Conservation (phyloP, 257 asterid species). For the Fraxinus quadrangulata region DNA sequence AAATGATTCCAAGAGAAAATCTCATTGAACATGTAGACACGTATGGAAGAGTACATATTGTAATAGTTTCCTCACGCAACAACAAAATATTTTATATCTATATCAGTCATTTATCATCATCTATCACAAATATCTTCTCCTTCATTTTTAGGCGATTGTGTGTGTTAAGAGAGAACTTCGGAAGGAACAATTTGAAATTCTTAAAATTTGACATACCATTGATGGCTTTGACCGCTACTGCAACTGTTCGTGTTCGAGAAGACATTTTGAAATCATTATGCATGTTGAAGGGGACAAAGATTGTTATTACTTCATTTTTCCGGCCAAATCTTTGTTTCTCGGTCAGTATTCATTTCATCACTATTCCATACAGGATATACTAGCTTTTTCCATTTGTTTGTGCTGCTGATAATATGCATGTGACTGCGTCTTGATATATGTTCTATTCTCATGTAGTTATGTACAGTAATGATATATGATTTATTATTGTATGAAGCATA, state of each 20-base stretch:
- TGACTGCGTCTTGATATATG: conserved; percentile 18
- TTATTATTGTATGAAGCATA: neutral
- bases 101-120: conserved; percentile 10
- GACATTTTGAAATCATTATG: conserved; percentile 75
- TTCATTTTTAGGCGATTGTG: conserved; percentile 56
- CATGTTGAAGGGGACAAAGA: conserved; percentile 53
- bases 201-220: conserved; percentile 71
- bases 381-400: conserved; percentile 8
- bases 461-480: neutral
- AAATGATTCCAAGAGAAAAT: neutral
- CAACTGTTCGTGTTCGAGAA: conserved; percentile 64
- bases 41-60: neutral
- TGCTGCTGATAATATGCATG: conserved; percentile 21
- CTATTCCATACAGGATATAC: conserved; percentile 10
- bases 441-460: conserved; percentile 17
- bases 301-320: conserved; percentile 70
- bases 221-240: conserved; percentile 86
- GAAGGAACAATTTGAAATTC: conserved; percentile 50
- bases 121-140: conserved; percentile 16
- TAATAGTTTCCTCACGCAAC: neutral
- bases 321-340: conserved; percentile 74
- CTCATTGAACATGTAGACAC: neutral
- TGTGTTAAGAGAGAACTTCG: conserved; percentile 63
- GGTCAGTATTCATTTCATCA: conserved; percentile 43
- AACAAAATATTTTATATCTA: conserved; percentile 10